phyloP scores from a whole-genome alignment of 495 filamentous ascomycete species.

The Recurvomyces mirabilis region DNA sequence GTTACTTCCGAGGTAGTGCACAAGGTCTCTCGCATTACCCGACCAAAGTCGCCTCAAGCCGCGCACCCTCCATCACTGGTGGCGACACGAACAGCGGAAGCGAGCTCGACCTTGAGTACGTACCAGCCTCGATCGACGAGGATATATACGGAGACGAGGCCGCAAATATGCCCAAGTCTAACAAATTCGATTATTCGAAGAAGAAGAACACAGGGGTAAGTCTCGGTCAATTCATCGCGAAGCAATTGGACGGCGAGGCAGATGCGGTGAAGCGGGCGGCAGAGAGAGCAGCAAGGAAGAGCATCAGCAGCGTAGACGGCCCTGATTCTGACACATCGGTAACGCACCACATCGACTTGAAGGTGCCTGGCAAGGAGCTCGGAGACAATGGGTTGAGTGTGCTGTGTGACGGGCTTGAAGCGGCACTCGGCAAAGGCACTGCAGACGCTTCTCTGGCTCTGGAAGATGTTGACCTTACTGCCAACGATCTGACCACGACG shows the following conservation, averaged over 20 bases:
- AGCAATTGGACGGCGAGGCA: conserved; percentile 33
- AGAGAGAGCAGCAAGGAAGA: conserved; percentile 11
- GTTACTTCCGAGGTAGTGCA: too few species aligned
- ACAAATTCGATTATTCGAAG: conserved; percentile 24
- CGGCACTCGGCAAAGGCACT: conserved; percentile 28
- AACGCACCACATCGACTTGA: conserved; percentile 35
- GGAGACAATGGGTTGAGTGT: conserved; percentile 35
- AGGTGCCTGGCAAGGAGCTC: conserved; percentile 35
- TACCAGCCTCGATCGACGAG: too few species aligned
- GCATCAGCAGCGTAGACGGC: conserved; percentile 1
- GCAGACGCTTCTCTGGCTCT: conserved; percentile 31
- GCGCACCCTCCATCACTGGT: too few species aligned
- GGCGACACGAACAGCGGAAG: too few species aligned
- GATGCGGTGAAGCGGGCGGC: conserved; percentile 16
- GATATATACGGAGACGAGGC: too few species aligned
- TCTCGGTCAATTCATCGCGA: conserved; percentile 35
- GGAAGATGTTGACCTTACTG: conserved; percentile 37
- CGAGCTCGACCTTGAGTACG: too few species aligned
- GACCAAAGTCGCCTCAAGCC: too few species aligned
- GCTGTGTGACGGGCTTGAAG: conserved; percentile 33
- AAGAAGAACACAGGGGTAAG: conserved; percentile 29
- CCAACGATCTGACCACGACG: conserved; percentile 33
- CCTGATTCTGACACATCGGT: not conserved
- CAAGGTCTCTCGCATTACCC: too few species aligned
- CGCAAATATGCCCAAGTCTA: conserved; percentile 17